Evolutionary conservation across 2,329 filamentous ascomycete genomes (phyloP).

Genomic region (Fusarium fracticaudum): DNA sequence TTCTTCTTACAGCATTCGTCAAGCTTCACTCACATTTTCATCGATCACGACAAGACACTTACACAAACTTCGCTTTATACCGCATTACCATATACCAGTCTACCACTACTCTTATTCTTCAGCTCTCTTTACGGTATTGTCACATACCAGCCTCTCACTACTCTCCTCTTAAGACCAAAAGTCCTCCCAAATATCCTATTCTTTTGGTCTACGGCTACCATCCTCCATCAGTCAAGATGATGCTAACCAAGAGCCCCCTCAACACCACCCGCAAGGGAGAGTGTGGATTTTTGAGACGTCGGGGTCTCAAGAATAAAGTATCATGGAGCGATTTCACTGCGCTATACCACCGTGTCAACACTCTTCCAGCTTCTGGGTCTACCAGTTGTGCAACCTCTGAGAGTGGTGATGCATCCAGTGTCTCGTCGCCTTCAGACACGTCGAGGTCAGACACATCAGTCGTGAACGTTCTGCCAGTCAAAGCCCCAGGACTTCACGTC

Average conservation of each 20-base stretch:
- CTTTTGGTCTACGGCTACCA: neutral
- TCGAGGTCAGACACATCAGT: neutral
- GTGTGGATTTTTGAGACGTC: neutral
- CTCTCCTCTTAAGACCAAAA: neutral
- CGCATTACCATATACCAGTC: neutral
- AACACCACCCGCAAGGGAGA: neutral
- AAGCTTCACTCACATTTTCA: neutral
- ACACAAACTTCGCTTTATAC: neutral
- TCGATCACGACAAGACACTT: neutral
- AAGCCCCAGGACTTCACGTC: neutral
- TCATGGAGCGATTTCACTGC: neutral
- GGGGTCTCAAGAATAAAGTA: neutral
- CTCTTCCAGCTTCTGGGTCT: neutral
- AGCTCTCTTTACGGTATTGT: neutral
- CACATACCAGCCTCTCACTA: neutral
- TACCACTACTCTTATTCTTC: neutral
- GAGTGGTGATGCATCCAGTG: neutral
- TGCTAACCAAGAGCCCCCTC: neutral
- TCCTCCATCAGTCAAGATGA: neutral
- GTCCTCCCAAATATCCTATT: too few species aligned
- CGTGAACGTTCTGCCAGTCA: neutral
- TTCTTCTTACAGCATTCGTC: neutral
- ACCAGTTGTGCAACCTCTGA: neutral
- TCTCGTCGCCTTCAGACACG: neutral
- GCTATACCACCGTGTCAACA: neutral